These are phyloP conservation scores for Dalbergia oliveri DNA, from an alignment of 306 rosid genomes.

Conservation along the genomic window DNA sequence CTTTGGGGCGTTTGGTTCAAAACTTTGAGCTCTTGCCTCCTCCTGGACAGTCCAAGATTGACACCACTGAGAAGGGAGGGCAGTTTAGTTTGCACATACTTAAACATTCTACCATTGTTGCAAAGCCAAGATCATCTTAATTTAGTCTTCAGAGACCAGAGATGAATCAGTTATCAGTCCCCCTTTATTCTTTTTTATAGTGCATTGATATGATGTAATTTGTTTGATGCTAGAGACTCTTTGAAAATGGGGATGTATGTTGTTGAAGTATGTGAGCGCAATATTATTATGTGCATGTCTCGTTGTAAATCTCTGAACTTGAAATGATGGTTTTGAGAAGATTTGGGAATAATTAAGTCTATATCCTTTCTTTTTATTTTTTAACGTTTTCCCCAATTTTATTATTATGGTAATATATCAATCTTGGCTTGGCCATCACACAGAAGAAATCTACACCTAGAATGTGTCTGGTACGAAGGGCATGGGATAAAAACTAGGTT, in stretches of 20 bases:
- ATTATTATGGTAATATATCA: too few relatives aligned
- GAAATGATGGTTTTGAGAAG: constrained; percentile 33
- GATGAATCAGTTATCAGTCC: too few relatives aligned
- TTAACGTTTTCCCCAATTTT: too few relatives aligned
- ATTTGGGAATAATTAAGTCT: constrained; percentile 38
- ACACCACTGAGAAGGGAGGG: constrained; percentile 85
- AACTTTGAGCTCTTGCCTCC: constrained; percentile 89
- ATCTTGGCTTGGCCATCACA: too few relatives aligned
- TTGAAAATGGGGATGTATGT: constrained; percentile 21
- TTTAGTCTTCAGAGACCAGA: not conserved
- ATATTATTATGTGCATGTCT: constrained; percentile 6
- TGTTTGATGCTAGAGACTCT: constrained; percentile 15
- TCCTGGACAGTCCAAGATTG: constrained; percentile 77
- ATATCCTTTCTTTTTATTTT: too few relatives aligned
- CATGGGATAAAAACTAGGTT: too few relatives aligned
- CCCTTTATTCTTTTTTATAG: not conserved
- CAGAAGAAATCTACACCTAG: too few relatives aligned
- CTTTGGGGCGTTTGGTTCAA: constrained; percentile 83
- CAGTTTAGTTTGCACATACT: constrained; percentile 91
- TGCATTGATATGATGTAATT: not conserved
- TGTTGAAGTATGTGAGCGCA: not conserved
- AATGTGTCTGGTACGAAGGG: too few relatives aligned
- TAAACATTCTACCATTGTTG: constrained; percentile 84
- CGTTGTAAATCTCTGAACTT: constrained; percentile 42
- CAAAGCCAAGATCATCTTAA: constrained; percentile 65